A percentile compares a stretch with the other conserved stretches of the same genome.
These are phyloP conservation scores for Vanderwaltozyma polyspora DNA, from an alignment of 805 yeast species.

Conservation along the genomic window DNA sequence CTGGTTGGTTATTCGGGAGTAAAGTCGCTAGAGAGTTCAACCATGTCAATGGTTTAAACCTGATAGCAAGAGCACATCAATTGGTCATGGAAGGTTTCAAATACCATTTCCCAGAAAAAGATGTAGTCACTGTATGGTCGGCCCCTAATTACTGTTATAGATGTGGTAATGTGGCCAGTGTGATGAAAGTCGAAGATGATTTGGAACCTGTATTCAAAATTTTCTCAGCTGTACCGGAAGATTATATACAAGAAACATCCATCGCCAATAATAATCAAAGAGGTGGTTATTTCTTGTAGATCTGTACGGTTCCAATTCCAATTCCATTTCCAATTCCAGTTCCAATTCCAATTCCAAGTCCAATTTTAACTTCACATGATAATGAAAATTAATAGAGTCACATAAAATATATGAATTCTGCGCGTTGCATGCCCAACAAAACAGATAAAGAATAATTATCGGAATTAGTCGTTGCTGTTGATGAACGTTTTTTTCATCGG, in stretches of 20 bases:
- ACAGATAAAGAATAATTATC: no score
- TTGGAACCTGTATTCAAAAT: slow-evolving; percentile 84
- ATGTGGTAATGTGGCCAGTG: slow-evolving; percentile 97
- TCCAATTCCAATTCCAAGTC: neutral
- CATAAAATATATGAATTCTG: no score
- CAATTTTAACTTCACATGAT: neutral
- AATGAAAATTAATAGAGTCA: no score
- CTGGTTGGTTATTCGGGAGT: slow-evolving; percentile 95
- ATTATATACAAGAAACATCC: slow-evolving; percentile 29
- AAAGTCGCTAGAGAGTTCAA: slow-evolving; percentile 92
- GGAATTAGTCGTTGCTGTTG: no score
- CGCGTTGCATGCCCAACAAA: no score
- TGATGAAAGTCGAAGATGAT: slow-evolving; percentile 87
- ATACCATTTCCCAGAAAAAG: slow-evolving; percentile 91
- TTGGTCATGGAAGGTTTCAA: slow-evolving; percentile 97
- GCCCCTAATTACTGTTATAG: slow-evolving; percentile 96
- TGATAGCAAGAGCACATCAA: slow-evolving; percentile 95
- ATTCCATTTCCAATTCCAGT: neutral
- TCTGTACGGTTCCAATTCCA: neutral
- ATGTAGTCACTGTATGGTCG: slow-evolving; percentile 95
- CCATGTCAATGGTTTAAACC: slow-evolving; percentile 77
- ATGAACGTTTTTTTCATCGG: no score
- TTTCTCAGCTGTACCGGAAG: slow-evolving; percentile 92
- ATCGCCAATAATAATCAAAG: slow-evolving; percentile 22
- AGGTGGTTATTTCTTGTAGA: slow-evolving; percentile 27